Conservation (phyloP, 2,329 filamentous ascomycete species). For the Calycina marina region DNA sequence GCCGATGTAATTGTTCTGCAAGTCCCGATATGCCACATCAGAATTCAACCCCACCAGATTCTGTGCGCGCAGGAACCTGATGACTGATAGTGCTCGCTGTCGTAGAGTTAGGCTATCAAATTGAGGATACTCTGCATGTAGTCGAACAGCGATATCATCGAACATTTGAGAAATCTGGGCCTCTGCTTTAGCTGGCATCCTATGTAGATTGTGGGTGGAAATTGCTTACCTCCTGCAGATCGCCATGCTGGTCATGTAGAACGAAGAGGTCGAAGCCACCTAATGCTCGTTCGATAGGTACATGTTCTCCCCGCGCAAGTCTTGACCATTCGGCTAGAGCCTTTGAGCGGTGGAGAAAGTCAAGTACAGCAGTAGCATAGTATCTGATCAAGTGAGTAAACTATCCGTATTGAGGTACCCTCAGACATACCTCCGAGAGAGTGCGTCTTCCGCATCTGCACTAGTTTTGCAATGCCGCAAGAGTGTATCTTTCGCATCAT, state of each 20-base stretch:
- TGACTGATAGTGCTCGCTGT: constrained; percentile 51
- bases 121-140: constrained; percentile 36
- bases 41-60: constrained; percentile 58
- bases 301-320: constrained; percentile 32
- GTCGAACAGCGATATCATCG: constrained; percentile 42
- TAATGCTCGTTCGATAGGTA: constrained; percentile 58
- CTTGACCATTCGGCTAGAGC: constrained; percentile 66
- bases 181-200: too few relatives aligned
- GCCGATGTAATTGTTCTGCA: constrained; percentile 81
- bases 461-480: constrained; percentile 43
- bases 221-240: constrained; percentile 50
- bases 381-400: constrained; percentile 35
- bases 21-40: constrained; percentile 54
- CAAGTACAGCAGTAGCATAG: constrained; percentile 59
- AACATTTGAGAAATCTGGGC: constrained; percentile 46
- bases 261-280: constrained; percentile 86
- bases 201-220: too few relatives aligned
- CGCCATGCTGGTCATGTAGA: constrained; percentile 55
- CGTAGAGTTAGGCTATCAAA: constrained; percentile 46
- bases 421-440: constrained; percentile 49
- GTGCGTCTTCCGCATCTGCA: constrained; percentile 51
- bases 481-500: constrained; percentile 80
- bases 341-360: constrained; percentile 65
- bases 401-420: constrained; percentile 1
- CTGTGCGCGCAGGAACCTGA: constrained; percentile 51